Percentiles rank a stretch among this genome's conserved stretches.
These are phyloP conservation scores for Emergomyces orientalis DNA, from an alignment of 2,329 filamentous ascomycete genomes.

Conservation along the genomic window DNA sequence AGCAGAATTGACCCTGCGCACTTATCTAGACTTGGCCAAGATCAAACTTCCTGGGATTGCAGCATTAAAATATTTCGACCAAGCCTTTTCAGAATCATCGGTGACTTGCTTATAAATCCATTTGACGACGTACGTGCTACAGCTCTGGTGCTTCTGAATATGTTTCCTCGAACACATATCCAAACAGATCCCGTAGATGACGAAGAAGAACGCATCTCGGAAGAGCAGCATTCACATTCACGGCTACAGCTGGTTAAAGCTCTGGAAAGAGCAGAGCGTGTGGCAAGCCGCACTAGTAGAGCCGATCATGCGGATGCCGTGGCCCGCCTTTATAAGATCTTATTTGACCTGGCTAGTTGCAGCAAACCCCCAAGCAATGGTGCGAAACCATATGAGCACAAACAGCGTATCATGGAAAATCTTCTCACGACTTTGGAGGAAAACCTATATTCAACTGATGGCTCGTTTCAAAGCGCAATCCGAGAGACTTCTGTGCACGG, in stretches of 20 bases:
- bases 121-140: slow-evolving; percentile 78
- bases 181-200: slow-evolving; percentile 18
- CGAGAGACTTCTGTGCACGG: slow-evolving; percentile 59
- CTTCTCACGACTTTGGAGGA: slow-evolving; percentile 54
- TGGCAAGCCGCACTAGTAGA: slow-evolving; percentile 55
- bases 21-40: slow-evolving; percentile 41
- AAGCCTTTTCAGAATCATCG: slow-evolving; percentile 46
- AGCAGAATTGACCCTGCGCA: slow-evolving; percentile 30
- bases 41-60: slow-evolving; percentile 44
- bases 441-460: slow-evolving; percentile 55
- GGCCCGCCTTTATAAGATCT: slow-evolving; percentile 63
- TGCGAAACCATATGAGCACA: slow-evolving; percentile 27
- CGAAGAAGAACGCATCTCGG: neutral
- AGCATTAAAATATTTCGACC: slow-evolving; percentile 36
- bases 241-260: slow-evolving; percentile 25
- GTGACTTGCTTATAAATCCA: slow-evolving; percentile 76
- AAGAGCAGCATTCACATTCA: neutral
- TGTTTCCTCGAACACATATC: slow-evolving; percentile 28
- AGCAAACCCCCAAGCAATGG: slow-evolving; percentile 18
- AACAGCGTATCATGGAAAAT: slow-evolving; percentile 45
- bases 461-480: slow-evolving; percentile 58
- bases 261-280: slow-evolving; percentile 27
- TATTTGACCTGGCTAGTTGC: slow-evolving; percentile 50
- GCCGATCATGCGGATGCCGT: slow-evolving; percentile 90
- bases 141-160: slow-evolving; percentile 39